Conservation (phyloP, 179 eudicot genomes). For the Spinacia oleracea region DNA sequence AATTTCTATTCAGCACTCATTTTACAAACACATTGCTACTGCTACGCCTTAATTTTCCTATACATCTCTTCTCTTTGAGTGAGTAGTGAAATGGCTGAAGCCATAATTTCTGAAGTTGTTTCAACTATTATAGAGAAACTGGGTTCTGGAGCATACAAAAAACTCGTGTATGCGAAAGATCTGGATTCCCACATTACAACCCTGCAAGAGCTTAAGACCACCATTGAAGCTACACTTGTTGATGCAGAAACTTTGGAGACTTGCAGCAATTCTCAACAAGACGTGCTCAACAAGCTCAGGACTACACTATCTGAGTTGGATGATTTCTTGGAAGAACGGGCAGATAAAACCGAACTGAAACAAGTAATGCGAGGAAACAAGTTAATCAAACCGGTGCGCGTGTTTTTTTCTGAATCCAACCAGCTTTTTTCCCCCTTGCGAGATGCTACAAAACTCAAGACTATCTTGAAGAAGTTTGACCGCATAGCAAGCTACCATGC, state of each 20-base stretch:
- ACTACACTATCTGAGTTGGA: neutral
- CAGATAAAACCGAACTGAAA: slow-evolving; percentile 4
- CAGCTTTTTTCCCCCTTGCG: neutral
- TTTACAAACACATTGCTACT: too few relatives aligned
- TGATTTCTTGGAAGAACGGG: slow-evolving; percentile 12
- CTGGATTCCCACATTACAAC: neutral
- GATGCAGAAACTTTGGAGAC: slow-evolving; percentile 4
- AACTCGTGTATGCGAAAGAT: neutral
- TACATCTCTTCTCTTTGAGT: too few relatives aligned
- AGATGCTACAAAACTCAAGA: slow-evolving; percentile 5
- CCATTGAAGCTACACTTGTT: slow-evolving; percentile 16
- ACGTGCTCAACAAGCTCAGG: slow-evolving; percentile 10
- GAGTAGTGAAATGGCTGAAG: slow-evolving; percentile 2
- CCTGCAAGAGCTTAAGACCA: slow-evolving; percentile 3
- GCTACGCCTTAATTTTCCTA: too few relatives aligned
- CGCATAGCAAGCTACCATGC: neutral
- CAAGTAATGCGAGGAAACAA: slow-evolving; percentile 5
- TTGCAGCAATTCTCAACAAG: slow-evolving; percentile 9
- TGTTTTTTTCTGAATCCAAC: slow-evolving; percentile 11
- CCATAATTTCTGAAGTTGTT: slow-evolving; percentile 6
- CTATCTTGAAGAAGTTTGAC: neutral
- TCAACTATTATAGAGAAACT: neutral
- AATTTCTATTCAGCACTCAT: too few relatives aligned
- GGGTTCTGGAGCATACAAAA: neutral
- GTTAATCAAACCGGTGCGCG: slow-evolving; percentile 6